These are phyloP conservation scores for Xylariaceae sp. DNA, from an alignment of 2,329 filamentous ascomycete species.

Conservation along the genomic window DNA sequence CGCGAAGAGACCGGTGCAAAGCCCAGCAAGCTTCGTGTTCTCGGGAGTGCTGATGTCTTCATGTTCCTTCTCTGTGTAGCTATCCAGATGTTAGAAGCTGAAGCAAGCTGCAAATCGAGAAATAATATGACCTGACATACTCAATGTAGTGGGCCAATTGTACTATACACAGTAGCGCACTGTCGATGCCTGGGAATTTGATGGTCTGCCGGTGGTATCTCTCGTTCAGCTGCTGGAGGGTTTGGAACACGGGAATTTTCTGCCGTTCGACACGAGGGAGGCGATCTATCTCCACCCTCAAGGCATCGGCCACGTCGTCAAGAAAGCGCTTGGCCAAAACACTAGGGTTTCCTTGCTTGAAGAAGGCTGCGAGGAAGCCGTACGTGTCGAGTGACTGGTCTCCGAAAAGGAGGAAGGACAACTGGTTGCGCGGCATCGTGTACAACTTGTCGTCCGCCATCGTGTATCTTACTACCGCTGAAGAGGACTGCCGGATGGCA, in stretches of 20 bases:
- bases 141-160: slow-evolving; percentile 66
- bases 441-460: slow-evolving; percentile 35
- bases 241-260: slow-evolving; percentile 57
- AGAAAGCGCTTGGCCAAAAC: slow-evolving; percentile 57
- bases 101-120: neutral
- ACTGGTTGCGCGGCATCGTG: slow-evolving; percentile 27
- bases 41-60: slow-evolving; percentile 45
- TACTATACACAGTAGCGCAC: slow-evolving; percentile 57
- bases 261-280: slow-evolving; percentile 53
- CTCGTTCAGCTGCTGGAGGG: slow-evolving; percentile 59
- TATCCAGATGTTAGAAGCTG: slow-evolving; percentile 33
- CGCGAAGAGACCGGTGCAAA: slow-evolving; percentile 67
- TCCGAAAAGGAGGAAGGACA: slow-evolving; percentile 60
- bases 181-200: slow-evolving; percentile 60
- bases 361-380: slow-evolving; percentile 53
- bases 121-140: slow-evolving; percentile 38
- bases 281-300: slow-evolving; percentile 55
- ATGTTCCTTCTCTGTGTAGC: slow-evolving; percentile 50
- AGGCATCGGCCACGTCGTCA: slow-evolving; percentile 50
- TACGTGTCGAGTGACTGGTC: slow-evolving; percentile 67
- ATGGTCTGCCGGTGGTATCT: slow-evolving; percentile 52
- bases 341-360: slow-evolving; percentile 41
- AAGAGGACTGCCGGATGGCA: neutral
- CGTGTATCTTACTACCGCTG: slow-evolving; percentile 21
- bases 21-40: slow-evolving; percentile 54